Evolutionary conservation across 2,329 filamentous ascomycete genomes (phyloP), one percentile per base, ranked within the genome.

Genomic region (Penicillium sclerotiorum): DNA sequence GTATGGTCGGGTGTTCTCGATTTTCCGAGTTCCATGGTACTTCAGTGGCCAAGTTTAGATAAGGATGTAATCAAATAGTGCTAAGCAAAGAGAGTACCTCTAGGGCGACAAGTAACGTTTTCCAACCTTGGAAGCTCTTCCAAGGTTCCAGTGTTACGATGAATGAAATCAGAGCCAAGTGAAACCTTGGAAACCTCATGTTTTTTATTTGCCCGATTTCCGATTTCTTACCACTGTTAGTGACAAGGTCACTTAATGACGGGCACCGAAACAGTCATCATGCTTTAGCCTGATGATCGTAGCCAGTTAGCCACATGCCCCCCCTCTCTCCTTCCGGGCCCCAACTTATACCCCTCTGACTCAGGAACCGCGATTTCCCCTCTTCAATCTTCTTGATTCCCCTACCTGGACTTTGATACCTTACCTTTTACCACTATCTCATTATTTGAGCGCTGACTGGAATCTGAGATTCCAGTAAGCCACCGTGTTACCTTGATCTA

Each of bases 331-430:
- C n/a, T n/a, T n/a, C n/a, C n/a, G n/a, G n/a, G n/a, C n/a, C n/a
- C n/a, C n/a, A n/a, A n/a, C n/a, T n/a, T n/a, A n/a, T n/a, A n/a
- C 18, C 37, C 8, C 20, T 58, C 55, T 61, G 59, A 61, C 50
- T 61, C 57, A 61, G 59, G 49, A 50, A 55, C 49, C 46, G 50
- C 47, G 40, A 22, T 36, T 47, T 42, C 40, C 45, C 56, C 50
- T 32, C 49, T 50, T 47, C 53, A 57, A 47, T 35, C 36, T 49
- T 50, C 50, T 32, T 53, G 39, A 41, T 37, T 40, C 47, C 49
- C 47, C 46, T 22, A n/a, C 12, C 18, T 21, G 15, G 22, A 21
- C 5, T 47, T 43, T 30, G 38, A 39, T 28, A 9, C 23, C 30
- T 47, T 18, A 15, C 8, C 18, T 17, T 23, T 12, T 23, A 9